Evolutionary conservation across 345 rosid genomes (phyloP).

Genomic region (Ceriops zippeliana): DNA sequence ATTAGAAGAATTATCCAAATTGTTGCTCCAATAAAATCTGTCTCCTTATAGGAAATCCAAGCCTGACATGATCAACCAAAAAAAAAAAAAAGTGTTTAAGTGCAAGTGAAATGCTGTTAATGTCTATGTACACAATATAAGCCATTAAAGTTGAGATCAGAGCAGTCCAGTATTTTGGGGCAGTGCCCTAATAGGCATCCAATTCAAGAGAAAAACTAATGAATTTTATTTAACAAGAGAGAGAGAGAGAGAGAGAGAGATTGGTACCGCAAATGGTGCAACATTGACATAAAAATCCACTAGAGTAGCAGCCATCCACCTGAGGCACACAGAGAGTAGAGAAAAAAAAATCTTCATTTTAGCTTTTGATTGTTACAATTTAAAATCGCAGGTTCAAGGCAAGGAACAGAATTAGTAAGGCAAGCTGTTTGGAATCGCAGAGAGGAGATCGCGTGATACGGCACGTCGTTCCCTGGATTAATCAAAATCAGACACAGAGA

Average conservation of each 20-base stretch:
- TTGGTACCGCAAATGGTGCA: constrained; percentile 54
- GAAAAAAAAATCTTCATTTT: background rate
- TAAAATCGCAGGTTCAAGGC: too few relatives aligned
- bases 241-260: too few relatives aligned
- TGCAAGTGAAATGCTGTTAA: too few relatives aligned
- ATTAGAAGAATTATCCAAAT: constrained; percentile 63
- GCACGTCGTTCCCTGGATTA: background rate
- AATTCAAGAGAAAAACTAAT: background rate
- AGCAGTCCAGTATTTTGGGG: too few relatives aligned
- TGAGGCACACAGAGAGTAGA: constrained; percentile 17
- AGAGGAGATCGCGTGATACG: too few relatives aligned
- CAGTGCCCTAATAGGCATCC: background rate
- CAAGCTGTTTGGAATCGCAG: too few relatives aligned
- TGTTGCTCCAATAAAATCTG: constrained; percentile 36
- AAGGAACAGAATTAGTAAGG: background rate
- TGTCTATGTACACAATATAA: too few relatives aligned
- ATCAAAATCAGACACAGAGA: background rate
- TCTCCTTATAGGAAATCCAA: constrained; percentile 76
- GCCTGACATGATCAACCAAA: constrained; percentile 31
- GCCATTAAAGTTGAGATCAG: too few relatives aligned
- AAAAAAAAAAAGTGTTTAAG: background rate
- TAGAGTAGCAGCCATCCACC: constrained; percentile 77
- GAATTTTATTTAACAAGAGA: background rate
- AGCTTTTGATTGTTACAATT: background rate
- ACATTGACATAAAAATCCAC: constrained; percentile 65